These are phyloP conservation scores for Neostapfia colusana DNA, from an alignment of 176 grass and related monocot genomes.

Conservation along the genomic window DNA sequence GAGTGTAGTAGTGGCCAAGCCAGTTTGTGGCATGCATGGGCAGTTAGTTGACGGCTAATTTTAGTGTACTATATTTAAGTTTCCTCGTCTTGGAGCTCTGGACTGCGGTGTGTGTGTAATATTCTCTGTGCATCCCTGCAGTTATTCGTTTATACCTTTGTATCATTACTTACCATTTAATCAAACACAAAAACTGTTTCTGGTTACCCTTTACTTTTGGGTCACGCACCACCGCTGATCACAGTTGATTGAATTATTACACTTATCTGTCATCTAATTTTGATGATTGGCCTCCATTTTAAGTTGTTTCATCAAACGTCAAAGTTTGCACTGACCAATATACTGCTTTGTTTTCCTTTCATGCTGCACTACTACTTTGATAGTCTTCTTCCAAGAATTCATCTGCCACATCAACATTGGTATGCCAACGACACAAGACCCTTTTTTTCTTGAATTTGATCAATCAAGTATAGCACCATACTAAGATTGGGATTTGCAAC, in stretches of 20 bases:
- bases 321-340: constrained; percentile 1
- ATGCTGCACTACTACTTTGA: constrained; percentile 89
- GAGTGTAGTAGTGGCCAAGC: too few species aligned
- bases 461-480: too few species aligned
- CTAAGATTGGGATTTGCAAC: too few species aligned
- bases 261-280: background rate
- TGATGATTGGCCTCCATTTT: background rate
- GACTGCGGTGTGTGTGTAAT: too few species aligned
- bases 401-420: too few species aligned
- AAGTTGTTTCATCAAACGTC: background rate
- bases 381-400: constrained; percentile 85
- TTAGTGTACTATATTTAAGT: background rate
- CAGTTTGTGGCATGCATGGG: too few species aligned
- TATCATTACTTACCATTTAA: background rate
- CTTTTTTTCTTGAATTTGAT: too few species aligned
- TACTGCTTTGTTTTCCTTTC: constrained; percentile 14
- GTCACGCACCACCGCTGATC: background rate
- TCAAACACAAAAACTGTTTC: background rate
- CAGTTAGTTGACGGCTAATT: background rate
- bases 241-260: background rate
- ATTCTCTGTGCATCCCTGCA: too few species aligned
- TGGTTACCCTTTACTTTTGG: background rate
- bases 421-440: too few species aligned
- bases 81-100: background rate
- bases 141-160: background rate